Evolutionary conservation across 2,329 filamentous ascomycete genomes (phyloP).

Genomic region (Emmonsiellopsis sp.): DNA sequence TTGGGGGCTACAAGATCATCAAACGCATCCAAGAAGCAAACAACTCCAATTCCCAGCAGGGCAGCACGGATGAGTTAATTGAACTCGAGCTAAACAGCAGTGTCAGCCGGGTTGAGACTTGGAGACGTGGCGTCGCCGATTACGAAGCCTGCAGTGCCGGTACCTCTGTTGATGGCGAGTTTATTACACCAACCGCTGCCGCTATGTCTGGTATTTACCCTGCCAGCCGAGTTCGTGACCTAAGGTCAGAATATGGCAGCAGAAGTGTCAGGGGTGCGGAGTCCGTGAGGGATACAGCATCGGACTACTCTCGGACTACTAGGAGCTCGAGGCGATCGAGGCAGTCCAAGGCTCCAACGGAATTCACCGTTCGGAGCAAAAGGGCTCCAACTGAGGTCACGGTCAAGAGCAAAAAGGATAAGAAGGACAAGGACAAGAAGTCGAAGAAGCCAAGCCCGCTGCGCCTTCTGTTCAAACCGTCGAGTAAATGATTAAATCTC

Average conservation of each 20-base stretch:
- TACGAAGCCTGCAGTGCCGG: slow-evolving; percentile 44
- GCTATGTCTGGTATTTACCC: slow-evolving; percentile 35
- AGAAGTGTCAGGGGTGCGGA: slow-evolving; percentile 12
- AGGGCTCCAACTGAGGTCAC: slow-evolving; percentile 17
- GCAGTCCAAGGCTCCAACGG: slow-evolving; percentile 13
- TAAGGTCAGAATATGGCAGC: slow-evolving; percentile 14
- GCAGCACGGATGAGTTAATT: slow-evolving; percentile 48
- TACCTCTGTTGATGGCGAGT: slow-evolving; percentile 57
- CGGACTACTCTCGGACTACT: slow-evolving; percentile 8
- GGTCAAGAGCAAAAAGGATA: slow-evolving; percentile 18
- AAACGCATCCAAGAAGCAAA: slow-evolving; percentile 59
- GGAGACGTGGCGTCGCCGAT: slow-evolving; percentile 56
- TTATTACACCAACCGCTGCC: slow-evolving; percentile 52
- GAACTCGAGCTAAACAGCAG: slow-evolving; percentile 43
- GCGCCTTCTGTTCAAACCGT: slow-evolving; percentile 14
- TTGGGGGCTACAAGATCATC: slow-evolving; percentile 95
- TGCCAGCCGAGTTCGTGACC: slow-evolving; percentile 22
- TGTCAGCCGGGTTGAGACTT: slow-evolving; percentile 51
- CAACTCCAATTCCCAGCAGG: slow-evolving; percentile 16
- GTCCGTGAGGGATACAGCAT: slow-evolving; percentile 9
- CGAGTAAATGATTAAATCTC: background rate
- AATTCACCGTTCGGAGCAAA: slow-evolving; percentile 19
- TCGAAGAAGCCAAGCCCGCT: slow-evolving; percentile 31
- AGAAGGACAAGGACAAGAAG: slow-evolving; percentile 21
- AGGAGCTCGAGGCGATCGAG: slow-evolving; percentile 15